Conservation (phyloP, 1,139 yeast genomes). For the Lodderomyces elongisporus region DNA sequence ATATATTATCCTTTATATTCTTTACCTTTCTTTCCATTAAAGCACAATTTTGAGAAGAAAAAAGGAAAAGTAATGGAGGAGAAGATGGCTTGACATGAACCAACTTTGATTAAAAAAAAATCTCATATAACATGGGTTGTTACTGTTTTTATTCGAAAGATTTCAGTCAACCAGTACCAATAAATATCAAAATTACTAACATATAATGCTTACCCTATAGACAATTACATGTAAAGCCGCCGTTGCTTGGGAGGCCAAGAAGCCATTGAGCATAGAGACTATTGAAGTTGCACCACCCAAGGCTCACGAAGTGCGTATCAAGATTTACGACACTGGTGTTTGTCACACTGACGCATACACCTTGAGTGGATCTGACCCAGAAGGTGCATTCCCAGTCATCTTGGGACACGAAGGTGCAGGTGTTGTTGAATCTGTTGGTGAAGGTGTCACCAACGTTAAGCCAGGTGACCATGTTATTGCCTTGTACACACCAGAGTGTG, state of each 20-base stretch:
- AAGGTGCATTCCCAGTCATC: conserved; percentile 89
- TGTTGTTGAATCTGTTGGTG: conserved; percentile 87
- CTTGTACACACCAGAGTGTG: conserved; percentile 93
- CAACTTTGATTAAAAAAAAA: too few species aligned
- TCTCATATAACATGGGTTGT: not conserved
- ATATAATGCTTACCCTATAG: too few species aligned
- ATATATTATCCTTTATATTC: too few species aligned
- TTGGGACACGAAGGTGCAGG: conserved; percentile 99
- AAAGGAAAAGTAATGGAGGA: too few species aligned
- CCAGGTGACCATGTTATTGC: conserved; percentile 90
- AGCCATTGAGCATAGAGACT: conserved; percentile 81
- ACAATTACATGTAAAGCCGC: conserved; percentile 92
- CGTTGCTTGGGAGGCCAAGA: conserved; percentile 92
- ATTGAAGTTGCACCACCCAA: conserved; percentile 89
- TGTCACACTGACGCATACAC: conserved; percentile 99
- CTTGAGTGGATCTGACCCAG: conserved; percentile 90
- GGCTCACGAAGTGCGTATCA: conserved; percentile 95
- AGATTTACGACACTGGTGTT: conserved; percentile 83
- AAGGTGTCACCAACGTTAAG: conserved; percentile 81
- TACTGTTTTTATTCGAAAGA: not conserved
- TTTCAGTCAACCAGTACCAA: too few species aligned
- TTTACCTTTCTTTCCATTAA: too few species aligned
- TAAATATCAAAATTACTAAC: too few species aligned
- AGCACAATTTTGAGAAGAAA: too few species aligned
- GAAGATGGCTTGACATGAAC: too few species aligned